phyloP scores from a whole-genome alignment of 257 asterid genomes.

The Solanum verrucosum region DNA sequence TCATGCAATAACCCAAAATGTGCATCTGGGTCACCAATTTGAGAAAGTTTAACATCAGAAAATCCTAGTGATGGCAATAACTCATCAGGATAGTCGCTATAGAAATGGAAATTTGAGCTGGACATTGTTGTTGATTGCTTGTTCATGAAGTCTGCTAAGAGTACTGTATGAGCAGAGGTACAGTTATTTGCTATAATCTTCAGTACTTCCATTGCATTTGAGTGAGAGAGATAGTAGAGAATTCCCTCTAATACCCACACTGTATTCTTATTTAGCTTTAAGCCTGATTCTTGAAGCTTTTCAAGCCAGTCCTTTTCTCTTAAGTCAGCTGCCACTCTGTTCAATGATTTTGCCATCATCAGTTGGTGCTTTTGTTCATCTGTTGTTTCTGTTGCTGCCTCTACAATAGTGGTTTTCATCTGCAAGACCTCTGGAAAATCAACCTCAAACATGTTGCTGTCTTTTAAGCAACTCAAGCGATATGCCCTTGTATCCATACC shows the following conservation, averaged over 20 bases:
- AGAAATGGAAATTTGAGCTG: conserved; percentile 69
- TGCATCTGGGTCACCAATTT: conserved; percentile 95
- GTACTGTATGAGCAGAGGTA: conserved; percentile 55
- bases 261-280: conserved; percentile 54
- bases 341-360: conserved; percentile 65
- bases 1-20: conserved; percentile 81
- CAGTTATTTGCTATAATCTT: conserved; percentile 59
- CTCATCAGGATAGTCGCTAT: conserved; percentile 92
- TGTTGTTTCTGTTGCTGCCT: conserved; percentile 55
- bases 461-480: conserved; percentile 75
- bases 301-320: conserved; percentile 77
- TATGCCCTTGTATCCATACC: conserved; percentile 96
- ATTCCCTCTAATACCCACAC: conserved; percentile 91
- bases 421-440: conserved; percentile 80
- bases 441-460: conserved; percentile 74
- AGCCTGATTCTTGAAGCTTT: conserved; percentile 79
- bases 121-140: conserved; percentile 80
- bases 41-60: conserved; percentile 78
- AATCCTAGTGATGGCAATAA: conserved; percentile 82
- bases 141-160: conserved; percentile 93
- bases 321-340: conserved; percentile 87
- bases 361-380: conserved; percentile 42
- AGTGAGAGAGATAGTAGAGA: conserved; percentile 67
- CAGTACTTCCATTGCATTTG: conserved; percentile 70
- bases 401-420: conserved; percentile 58